These are phyloP conservation scores for Prototheca wickerhamii DNA, from an alignment of 163 green algal genomes.

Conservation along the genomic window DNA sequence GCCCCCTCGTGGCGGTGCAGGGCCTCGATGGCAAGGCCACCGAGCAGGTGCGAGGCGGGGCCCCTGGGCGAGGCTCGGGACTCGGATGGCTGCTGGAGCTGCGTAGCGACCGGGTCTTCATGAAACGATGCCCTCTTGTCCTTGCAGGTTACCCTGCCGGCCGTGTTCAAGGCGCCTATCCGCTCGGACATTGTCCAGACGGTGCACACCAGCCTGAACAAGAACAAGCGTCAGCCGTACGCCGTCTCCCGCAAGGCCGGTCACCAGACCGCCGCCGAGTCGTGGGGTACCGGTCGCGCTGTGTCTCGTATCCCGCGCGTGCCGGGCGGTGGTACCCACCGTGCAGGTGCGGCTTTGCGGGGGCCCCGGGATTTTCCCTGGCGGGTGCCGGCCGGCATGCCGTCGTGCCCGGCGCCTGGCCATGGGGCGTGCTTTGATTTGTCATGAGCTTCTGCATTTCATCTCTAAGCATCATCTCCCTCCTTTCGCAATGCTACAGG, in stretches of 20 bases:
- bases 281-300: constrained; percentile 96
- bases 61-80: background rate
- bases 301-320: constrained; percentile 99
- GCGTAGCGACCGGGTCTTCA: background rate
- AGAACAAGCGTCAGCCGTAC: constrained; percentile 95
- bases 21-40: constrained; percentile 51
- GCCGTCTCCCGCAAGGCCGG: constrained; percentile 85
- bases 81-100: background rate
- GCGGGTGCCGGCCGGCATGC: too few species aligned
- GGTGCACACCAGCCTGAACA: constrained; percentile 85
- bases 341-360: constrained; percentile 40
- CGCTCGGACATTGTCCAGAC: constrained; percentile 87
- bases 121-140: background rate
- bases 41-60: constrained; percentile 8
- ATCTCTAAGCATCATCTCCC: background rate
- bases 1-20: constrained; percentile 85
- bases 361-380: too few species aligned
- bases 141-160: constrained; percentile 69
- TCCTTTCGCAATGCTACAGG: constrained; percentile 29
- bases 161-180: constrained; percentile 91
- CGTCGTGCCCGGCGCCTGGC: background rate
- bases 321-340: constrained; percentile 91
- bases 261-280: constrained; percentile 96
- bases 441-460: background rate
- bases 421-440: background rate